A percentile compares a stretch with the other conserved stretches of the same genome.
Conservation (phyloP, 345 rosid species). For the Murraya paniculata region DNA sequence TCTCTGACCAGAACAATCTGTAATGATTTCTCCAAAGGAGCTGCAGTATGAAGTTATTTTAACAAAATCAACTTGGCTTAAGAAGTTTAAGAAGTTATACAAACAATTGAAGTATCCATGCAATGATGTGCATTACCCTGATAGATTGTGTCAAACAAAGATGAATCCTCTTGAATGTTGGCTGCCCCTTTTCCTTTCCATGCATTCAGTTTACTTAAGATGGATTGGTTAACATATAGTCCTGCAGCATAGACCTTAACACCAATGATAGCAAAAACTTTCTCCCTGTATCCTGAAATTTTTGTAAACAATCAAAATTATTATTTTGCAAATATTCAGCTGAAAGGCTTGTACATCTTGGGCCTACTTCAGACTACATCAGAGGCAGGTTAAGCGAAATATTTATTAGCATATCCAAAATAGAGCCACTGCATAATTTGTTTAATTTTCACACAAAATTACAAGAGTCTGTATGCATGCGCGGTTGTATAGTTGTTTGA, state of each 20-base stretch:
- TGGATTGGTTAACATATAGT: slow-evolving; percentile 49
- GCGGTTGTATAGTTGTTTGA: neutral
- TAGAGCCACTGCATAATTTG: neutral
- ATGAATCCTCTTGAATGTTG: slow-evolving; percentile 50
- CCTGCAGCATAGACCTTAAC: slow-evolving; percentile 92
- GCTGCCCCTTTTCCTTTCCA: slow-evolving; percentile 58
- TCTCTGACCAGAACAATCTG: slow-evolving; percentile 89
- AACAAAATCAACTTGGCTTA: slow-evolving; percentile 3
- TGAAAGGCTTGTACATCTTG: neutral
- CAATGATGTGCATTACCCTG: slow-evolving; percentile 38
- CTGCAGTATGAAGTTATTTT: slow-evolving; percentile 30
- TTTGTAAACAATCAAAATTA: slow-evolving; percentile 7
- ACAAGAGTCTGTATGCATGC: neutral
- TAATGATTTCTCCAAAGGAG: slow-evolving; percentile 63
- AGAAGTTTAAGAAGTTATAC: neutral
- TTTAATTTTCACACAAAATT: neutral
- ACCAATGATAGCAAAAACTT: slow-evolving; percentile 76
- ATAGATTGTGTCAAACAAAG: slow-evolving; percentile 51
- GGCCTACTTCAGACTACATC: neutral
- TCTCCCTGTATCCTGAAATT: slow-evolving; percentile 80
- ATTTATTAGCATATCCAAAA: neutral
- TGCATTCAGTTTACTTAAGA: slow-evolving; percentile 36
- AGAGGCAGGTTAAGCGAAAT: neutral
- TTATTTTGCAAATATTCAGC: neutral
- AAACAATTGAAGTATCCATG: neutral